Evolutionary conservation across 352 stramenopile species (phyloP), one percentile per base, ranked within the genome.

Genomic region (Pythium insidiosum): DNA sequence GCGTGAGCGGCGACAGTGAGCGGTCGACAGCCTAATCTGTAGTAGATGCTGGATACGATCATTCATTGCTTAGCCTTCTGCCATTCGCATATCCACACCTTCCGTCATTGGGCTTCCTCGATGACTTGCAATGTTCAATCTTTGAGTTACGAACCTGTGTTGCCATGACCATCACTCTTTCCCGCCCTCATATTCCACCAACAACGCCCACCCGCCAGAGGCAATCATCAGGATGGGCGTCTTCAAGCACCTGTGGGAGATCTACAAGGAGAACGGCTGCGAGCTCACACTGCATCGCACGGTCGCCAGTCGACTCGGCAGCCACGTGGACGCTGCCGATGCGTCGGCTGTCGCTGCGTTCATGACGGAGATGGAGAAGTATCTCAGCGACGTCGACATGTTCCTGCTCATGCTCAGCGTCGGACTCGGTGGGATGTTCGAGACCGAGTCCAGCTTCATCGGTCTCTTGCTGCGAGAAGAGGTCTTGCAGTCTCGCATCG

Each of bases 391-490:
- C 24, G 25, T 58, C 22, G 51, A 73, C 16, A 46, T 63, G 60
- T 55, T 78, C 38, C 49, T 78, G 28, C 49, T 70, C 48, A 59
- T 78, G 63, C 58, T 75, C 25, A 78, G 63, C 52, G 54, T 70
- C 24, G 66, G 66, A 5, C 41, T 74, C 15, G 51, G 57, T 38
- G 66, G 66, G 21, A 41, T 58, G 31, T 72, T 61, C 35, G 66
- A 78, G 33, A 61, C 66, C 23, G 50, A 67, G 40, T 56, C 53
- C 35, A 84, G 68, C 53, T 84, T 84, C 35, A 28, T 82, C 6
- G 65, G 72, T 1, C 40, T 82, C n/a, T 41, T 84, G 23, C 47
- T 82, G 39, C 64, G 68, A 11, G 53, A 79, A 31, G 72, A 82
- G 15, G 56, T 55, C 31, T 47, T 84, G 21, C 68, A 84, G 38